Evolutionary conservation across 768 basidiomycete genomes (phyloP).

Genomic region (Suillus weaverae): DNA sequence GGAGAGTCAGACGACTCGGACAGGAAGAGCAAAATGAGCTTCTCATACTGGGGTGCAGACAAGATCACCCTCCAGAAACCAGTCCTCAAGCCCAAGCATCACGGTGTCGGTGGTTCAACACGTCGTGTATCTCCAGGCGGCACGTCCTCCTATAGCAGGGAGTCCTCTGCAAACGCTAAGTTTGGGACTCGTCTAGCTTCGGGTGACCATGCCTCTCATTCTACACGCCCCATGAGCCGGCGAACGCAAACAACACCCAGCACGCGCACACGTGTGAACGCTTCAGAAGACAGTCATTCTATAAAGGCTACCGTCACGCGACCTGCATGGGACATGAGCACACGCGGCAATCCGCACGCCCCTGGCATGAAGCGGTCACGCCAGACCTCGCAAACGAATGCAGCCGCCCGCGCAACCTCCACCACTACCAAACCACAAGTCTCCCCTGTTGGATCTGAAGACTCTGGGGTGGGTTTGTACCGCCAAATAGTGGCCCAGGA

Average conservation of each 20-base stretch:
- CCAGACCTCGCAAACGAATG: conserved; percentile 72
- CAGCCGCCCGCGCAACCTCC: conserved; percentile 45
- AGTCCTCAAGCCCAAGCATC: conserved; percentile 48
- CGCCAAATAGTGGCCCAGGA: conserved; percentile 79
- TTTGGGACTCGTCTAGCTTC: conserved; percentile 84
- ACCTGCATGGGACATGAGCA: conserved; percentile 72
- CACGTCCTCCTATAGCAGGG: conserved; percentile 65
- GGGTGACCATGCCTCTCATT: conserved; percentile 45
- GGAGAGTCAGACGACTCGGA: conserved; percentile 82
- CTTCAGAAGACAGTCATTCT: conserved; percentile 66
- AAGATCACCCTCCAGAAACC: conserved; percentile 87
- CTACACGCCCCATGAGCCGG: conserved; percentile 61
- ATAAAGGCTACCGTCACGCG: conserved; percentile 73
- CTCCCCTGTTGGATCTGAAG: conserved; percentile 69
- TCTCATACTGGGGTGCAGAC: conserved; percentile 92
- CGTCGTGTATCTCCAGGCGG: conserved; percentile 44
- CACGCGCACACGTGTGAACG: conserved; percentile 46
- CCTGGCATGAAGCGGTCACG: conserved; percentile 57
- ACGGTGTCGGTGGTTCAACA: conserved; percentile 34
- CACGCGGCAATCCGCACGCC: conserved; percentile 38
- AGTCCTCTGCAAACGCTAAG: conserved; percentile 90
- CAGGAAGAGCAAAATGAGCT: conserved; percentile 91
- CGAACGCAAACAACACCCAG: conserved; percentile 46
- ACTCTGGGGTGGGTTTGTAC: conserved; percentile 84
- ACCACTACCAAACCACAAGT: conserved; percentile 41